Evolutionary conservation across 129 eudicot genomes (phyloP).

Genomic region (Tanacetum coccineum): DNA sequence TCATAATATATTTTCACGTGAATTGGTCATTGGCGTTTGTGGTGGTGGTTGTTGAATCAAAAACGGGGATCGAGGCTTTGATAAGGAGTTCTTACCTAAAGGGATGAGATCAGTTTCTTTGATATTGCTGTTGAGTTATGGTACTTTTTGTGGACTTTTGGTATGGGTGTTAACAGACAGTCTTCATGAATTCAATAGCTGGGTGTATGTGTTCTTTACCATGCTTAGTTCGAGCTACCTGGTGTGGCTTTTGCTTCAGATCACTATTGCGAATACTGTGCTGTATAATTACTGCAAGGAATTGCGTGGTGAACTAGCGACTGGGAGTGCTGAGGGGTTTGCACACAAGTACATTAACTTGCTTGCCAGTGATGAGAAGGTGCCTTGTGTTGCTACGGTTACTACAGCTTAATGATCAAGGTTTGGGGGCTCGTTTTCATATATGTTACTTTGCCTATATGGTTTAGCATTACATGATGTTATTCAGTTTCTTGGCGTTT

Average conservation of each 20-base stretch:
- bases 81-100: not conserved
- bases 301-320: constrained; percentile 70
- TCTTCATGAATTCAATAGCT: not conserved
- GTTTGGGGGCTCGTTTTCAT: too few relatives aligned
- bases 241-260: not conserved
- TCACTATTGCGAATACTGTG: constrained; percentile 44
- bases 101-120: not conserved
- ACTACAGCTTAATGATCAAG: constrained; percentile 25
- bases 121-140: not conserved
- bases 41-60: not conserved
- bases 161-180: not conserved
- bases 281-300: constrained; percentile 85
- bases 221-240: not conserved
- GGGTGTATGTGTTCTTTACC: not conserved
- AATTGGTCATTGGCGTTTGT: not conserved
- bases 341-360: constrained; percentile 57
- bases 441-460: too few relatives aligned
- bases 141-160: not conserved
- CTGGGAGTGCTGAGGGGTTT: constrained; percentile 75
- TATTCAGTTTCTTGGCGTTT: too few relatives aligned
- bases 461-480: too few relatives aligned
- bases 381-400: constrained; percentile 55
- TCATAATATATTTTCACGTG: not conserved
- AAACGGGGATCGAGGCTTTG: not conserved
- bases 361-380: constrained; percentile 69